These are phyloP conservation scores for Pichia sp. DNA, from an alignment of 1,139 yeast species.

Conservation along the genomic window DNA sequence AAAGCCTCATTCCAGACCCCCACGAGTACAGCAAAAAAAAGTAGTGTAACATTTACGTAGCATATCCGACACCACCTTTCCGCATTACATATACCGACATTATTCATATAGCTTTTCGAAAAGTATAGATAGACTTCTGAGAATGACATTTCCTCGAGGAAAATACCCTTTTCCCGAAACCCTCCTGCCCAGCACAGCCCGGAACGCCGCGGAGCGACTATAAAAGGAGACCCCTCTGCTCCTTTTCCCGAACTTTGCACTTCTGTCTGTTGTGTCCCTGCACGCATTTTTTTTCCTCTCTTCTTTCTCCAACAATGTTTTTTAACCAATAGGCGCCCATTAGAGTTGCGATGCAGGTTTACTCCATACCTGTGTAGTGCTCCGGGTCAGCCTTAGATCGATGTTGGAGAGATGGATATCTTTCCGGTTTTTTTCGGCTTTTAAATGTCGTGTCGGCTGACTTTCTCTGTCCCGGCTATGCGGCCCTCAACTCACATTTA, in stretches of 20 bases:
- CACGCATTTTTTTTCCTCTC: slow-evolving; percentile 14
- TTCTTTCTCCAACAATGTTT: slow-evolving; percentile 62
- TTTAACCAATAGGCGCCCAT: slow-evolving; percentile 72
- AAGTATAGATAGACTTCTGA: background rate
- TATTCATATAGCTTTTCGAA: background rate
- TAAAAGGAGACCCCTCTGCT: slow-evolving; percentile 11
- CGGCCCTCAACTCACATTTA: slow-evolving; percentile 69
- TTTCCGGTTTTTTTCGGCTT: slow-evolving; percentile 50
- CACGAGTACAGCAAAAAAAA: slow-evolving; percentile 43
- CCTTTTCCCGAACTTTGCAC: background rate
- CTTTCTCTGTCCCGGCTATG: slow-evolving; percentile 46
- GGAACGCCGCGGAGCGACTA: slow-evolving; percentile 4
- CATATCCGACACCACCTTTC: background rate
- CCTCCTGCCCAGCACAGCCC: background rate
- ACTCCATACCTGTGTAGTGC: slow-evolving; percentile 63
- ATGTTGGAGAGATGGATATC: slow-evolving; percentile 27
- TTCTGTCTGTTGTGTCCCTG: background rate
- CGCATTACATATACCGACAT: background rate
- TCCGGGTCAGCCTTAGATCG: slow-evolving; percentile 83
- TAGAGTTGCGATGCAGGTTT: slow-evolving; percentile 74
- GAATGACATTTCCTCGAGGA: background rate
- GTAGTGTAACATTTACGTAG: background rate
- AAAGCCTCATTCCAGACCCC: slow-evolving; percentile 49
- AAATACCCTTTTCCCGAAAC: slow-evolving; percentile 2
- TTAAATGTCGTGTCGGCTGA: slow-evolving; percentile 50